Percentiles rank a stretch among this genome's conserved stretches.
Evolutionary conservation across 176 grass and related monocot genomes (phyloP).

Genomic region (Avena eriantha): DNA sequence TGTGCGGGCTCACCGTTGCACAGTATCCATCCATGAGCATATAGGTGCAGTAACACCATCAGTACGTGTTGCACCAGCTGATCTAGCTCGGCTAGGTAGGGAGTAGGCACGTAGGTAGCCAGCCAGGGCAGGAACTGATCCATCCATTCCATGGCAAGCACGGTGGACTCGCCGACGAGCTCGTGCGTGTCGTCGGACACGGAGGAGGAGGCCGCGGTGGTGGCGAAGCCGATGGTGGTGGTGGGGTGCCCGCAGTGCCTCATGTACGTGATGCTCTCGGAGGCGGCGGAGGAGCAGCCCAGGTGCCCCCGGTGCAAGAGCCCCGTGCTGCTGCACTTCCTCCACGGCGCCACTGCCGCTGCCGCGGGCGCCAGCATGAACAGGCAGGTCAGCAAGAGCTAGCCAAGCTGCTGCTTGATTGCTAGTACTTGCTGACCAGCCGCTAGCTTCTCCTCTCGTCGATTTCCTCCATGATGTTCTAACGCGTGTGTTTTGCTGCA

Average conservation of each 20-base stretch:
- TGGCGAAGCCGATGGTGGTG: slow-evolving; percentile 66
- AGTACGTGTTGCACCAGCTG: neutral
- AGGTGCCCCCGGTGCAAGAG: slow-evolving; percentile 79
- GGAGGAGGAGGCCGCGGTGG: slow-evolving; percentile 51
- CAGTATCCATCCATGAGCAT: neutral
- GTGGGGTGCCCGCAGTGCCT: slow-evolving; percentile 75
- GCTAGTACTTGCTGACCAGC: neutral
- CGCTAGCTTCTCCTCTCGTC: neutral
- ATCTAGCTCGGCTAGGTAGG: neutral
- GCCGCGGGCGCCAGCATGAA: neutral
- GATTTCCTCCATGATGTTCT: neutral
- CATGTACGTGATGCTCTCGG: slow-evolving; percentile 84
- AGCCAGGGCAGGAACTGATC: neutral
- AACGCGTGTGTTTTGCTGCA: neutral
- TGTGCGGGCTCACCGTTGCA: slow-evolving; percentile 11
- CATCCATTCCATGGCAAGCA: slow-evolving; percentile 30
- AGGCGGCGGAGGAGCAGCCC: slow-evolving; percentile 51
- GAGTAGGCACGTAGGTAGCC: neutral
- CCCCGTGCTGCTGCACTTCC: slow-evolving; percentile 67
- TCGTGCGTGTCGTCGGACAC: slow-evolving; percentile 78
- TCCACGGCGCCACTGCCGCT: neutral
- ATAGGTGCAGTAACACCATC: neutral
- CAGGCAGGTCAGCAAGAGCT: slow-evolving; percentile 38
- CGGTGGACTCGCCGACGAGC: slow-evolving; percentile 62
- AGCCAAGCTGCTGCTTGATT: neutral